A percentile compares a stretch with the other conserved stretches of the same genome.
Evolutionary conservation across 345 rosid species (phyloP).

Genomic region (Physaria fendleri): DNA sequence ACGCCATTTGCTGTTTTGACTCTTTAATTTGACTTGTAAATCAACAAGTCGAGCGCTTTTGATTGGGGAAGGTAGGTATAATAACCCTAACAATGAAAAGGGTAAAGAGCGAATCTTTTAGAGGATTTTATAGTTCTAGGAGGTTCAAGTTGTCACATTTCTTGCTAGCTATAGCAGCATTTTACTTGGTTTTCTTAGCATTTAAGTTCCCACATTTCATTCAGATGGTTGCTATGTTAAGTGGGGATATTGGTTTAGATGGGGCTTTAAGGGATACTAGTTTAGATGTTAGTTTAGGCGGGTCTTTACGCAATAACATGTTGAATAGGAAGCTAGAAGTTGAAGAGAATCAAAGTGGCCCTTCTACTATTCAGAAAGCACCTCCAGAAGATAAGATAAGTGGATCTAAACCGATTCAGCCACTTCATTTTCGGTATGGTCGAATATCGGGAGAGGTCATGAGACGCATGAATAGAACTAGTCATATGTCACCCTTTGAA

Average conservation of each 20-base stretch:
- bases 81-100: slow-evolving; percentile 58
- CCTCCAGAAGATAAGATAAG: slow-evolving; percentile 36
- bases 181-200: slow-evolving; percentile 72
- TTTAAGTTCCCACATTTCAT: slow-evolving; percentile 79
- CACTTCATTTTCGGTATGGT: slow-evolving; percentile 57
- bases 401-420: slow-evolving; percentile 38
- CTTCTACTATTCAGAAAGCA: slow-evolving; percentile 50
- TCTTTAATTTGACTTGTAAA: not conserved
- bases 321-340: slow-evolving; percentile 66
- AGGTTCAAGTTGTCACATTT: slow-evolving; percentile 79
- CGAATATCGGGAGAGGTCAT: slow-evolving; percentile 67
- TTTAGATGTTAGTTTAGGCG: slow-evolving; percentile 50
- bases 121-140: slow-evolving; percentile 35
- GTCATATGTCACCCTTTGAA: slow-evolving; percentile 56
- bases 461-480: slow-evolving; percentile 64
- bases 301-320: slow-evolving; percentile 60
- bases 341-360: slow-evolving; percentile 42
- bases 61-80: slow-evolving; percentile 18
- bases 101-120: slow-evolving; percentile 51
- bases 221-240: slow-evolving; percentile 54
- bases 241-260: slow-evolving; percentile 61
- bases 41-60: slow-evolving; percentile 19
- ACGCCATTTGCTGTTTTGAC: slow-evolving; percentile 14
- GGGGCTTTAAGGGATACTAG: slow-evolving; percentile 32
- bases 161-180: slow-evolving; percentile 50